These are phyloP conservation scores for Fusarium metavorans DNA, from an alignment of 2,329 filamentous ascomycete genomes.

Conservation along the genomic window DNA sequence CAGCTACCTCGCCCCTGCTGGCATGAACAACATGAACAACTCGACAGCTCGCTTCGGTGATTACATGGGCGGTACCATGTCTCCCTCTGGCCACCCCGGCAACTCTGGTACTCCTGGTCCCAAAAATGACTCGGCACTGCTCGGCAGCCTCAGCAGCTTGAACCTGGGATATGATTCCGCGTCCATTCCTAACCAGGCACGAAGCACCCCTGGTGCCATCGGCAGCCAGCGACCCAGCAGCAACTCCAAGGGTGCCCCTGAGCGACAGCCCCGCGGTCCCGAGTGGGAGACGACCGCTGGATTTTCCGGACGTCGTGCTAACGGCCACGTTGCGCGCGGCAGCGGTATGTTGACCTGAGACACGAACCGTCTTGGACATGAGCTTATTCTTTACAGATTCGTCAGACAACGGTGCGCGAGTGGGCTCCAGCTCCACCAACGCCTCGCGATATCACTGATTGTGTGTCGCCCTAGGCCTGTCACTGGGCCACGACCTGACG, in stretches of 20 bases:
- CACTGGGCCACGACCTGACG: conserved; percentile 11
- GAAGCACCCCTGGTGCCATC: conserved; percentile 70
- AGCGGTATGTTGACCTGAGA: conserved; percentile 62
- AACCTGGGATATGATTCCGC: conserved; percentile 65
- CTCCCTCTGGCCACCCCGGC: conserved; percentile 49
- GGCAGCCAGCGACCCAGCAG: conserved; percentile 71
- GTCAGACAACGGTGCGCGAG: conserved; percentile 57
- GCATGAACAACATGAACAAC: conserved; percentile 66
- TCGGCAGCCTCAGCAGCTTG: conserved; percentile 63
- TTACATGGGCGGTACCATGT: conserved; percentile 55
- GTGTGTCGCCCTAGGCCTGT: neutral
- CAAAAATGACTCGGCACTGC: conserved; percentile 56
- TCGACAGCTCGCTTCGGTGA: conserved; percentile 59
- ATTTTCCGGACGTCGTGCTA: conserved; percentile 67
- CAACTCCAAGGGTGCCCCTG: conserved; percentile 60
- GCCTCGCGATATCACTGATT: conserved; percentile 53
- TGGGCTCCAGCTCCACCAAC: conserved; percentile 50
- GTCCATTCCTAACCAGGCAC: conserved; percentile 50
- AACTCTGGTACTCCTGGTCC: conserved; percentile 54
- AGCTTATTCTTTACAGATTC: conserved; percentile 51
- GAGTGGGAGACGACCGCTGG: conserved; percentile 69
- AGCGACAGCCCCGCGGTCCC: conserved; percentile 73
- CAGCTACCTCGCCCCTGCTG: conserved; percentile 72
- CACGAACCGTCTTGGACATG: neutral
- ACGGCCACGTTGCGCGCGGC: conserved; percentile 71